These are phyloP conservation scores for Penicillium daleae DNA, from an alignment of 495 filamentous ascomycete species.

Conservation along the genomic window DNA sequence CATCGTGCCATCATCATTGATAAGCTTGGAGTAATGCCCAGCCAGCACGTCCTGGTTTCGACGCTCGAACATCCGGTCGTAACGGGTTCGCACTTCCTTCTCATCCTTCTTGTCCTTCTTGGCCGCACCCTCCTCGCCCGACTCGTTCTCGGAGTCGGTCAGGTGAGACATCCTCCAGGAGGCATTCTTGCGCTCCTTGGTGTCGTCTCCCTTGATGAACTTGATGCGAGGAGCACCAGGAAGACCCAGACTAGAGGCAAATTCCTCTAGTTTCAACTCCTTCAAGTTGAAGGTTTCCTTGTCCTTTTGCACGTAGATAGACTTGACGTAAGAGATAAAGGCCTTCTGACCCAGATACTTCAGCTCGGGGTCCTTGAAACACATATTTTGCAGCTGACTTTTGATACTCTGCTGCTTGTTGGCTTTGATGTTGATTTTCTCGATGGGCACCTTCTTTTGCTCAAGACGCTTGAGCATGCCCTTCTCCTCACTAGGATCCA, in stretches of 20 bases:
- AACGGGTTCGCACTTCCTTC: slow-evolving; percentile 84
- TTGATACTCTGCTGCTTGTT: slow-evolving; percentile 89
- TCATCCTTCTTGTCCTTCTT: slow-evolving; percentile 54
- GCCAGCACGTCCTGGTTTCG: slow-evolving; percentile 94
- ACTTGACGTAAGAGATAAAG: slow-evolving; percentile 84
- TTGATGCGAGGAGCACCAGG: slow-evolving; percentile 90
- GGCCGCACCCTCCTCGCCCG: slow-evolving; percentile 54
- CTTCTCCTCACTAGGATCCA: slow-evolving; percentile 88
- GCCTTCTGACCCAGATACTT: slow-evolving; percentile 97
- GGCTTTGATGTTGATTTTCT: slow-evolving; percentile 78
- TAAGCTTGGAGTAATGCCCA: slow-evolving; percentile 84
- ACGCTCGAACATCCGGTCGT: slow-evolving; percentile 95
- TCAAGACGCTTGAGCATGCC: slow-evolving; percentile 82
- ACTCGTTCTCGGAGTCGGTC: slow-evolving; percentile 53
- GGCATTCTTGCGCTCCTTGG: slow-evolving; percentile 86
- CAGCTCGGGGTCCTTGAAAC: slow-evolving; percentile 90
- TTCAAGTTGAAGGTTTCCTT: slow-evolving; percentile 87
- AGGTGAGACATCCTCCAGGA: slow-evolving; percentile 59
- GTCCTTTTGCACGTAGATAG: slow-evolving; percentile 85
- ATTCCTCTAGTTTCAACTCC: slow-evolving; percentile 80
- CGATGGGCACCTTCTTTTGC: slow-evolving; percentile 84
- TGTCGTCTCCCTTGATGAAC: slow-evolving; percentile 84
- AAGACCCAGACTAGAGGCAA: slow-evolving; percentile 80
- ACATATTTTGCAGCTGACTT: slow-evolving; percentile 84
- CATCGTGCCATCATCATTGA: slow-evolving; percentile 65